Conservation (phyloP, 257 asterid genomes). For the Fraxinus americana region DNA sequence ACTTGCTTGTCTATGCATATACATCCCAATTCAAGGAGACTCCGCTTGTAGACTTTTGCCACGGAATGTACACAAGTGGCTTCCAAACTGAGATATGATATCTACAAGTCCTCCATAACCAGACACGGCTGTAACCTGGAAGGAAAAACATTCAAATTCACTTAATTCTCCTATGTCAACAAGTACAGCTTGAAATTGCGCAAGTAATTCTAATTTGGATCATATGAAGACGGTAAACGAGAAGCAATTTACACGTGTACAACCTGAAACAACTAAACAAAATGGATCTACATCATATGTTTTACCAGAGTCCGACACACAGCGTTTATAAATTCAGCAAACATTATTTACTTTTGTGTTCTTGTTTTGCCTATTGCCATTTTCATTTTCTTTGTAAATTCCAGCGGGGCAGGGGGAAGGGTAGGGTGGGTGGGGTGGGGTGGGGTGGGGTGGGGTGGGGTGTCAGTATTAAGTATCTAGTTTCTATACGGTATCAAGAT, state of each 20-base stretch:
- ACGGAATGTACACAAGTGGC: slow-evolving; percentile 85
- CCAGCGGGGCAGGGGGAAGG: no score
- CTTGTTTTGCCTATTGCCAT: not conserved
- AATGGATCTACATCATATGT: not conserved
- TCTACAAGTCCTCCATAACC: slow-evolving; percentile 97
- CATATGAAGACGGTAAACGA: not conserved
- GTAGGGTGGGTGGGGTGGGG: no score
- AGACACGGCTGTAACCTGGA: slow-evolving; percentile 77
- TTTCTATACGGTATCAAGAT: not conserved
- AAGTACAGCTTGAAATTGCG: not conserved
- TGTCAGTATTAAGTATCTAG: not conserved
- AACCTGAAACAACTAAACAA: not conserved
- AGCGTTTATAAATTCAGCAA: not conserved
- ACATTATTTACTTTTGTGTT: not conserved
- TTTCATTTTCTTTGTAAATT: not conserved
- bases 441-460: no score
- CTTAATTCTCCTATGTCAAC: not conserved
- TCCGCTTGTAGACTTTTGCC: slow-evolving; percentile 49
- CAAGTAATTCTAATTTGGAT: not conserved
- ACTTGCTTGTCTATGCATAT: not conserved
- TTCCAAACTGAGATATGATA: slow-evolving; percentile 86
- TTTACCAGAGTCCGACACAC: not conserved
- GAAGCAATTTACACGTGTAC: not conserved
- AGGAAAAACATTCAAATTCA: not conserved
- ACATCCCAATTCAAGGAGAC: not conserved